Base-by-base conservation (phyloP, 1,284 basidiomycete species). In the Leccinum discolor region DNA sequence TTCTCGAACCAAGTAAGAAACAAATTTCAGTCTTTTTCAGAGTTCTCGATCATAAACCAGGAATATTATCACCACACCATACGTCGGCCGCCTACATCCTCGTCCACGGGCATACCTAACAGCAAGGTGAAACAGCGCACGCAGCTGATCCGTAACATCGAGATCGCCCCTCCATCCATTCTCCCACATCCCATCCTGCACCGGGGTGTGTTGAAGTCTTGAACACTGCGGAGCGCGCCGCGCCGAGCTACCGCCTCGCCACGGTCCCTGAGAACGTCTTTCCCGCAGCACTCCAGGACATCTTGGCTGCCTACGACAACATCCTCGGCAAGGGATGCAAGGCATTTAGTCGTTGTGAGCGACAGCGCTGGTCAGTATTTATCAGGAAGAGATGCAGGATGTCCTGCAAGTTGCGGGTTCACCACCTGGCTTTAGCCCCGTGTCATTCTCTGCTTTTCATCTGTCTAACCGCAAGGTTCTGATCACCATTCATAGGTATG, bases 241-340 rank as follows among this genome's bases (percentile, higher is more conserved):
- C 75, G 2, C 71, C 74, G 4, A 66, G 67, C 52, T 74, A 73
- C 58, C 68, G 74, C 11, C 67, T 77, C 18, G 70, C 74, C 8
- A 71, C 70, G 2, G 56, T 64, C 40, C 67, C 73, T 0, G 66
- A 75, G 42, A 76, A 76, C 12, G n/a, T 64, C 0, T 77, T 77
- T n/a, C 74, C 74, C 0, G 75, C 66, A 0, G 72, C 65, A 0
- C 58, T 77, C 2, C 73, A 77, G 54, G 73, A 74, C 59, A 0
- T 74, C 12, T 29, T 70, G 8, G 67, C 73, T 1, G 72, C 72
- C 3, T 77, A 77, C 38, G 70, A 75, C 47, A 35, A 75, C 18
- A 50, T 77, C 12, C 62, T 76, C 26, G 29, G 23, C 5, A 65
- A 67, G 61, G 74, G 74, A n/a, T 74, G 70, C 60, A 29, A 60